A percentile compares a stretch with the other conserved stretches of the same genome.
These are phyloP conservation scores for Filobasidium uniguttulatum DNA, from an alignment of 1,284 basidiomycete genomes.

Conservation along the genomic window DNA sequence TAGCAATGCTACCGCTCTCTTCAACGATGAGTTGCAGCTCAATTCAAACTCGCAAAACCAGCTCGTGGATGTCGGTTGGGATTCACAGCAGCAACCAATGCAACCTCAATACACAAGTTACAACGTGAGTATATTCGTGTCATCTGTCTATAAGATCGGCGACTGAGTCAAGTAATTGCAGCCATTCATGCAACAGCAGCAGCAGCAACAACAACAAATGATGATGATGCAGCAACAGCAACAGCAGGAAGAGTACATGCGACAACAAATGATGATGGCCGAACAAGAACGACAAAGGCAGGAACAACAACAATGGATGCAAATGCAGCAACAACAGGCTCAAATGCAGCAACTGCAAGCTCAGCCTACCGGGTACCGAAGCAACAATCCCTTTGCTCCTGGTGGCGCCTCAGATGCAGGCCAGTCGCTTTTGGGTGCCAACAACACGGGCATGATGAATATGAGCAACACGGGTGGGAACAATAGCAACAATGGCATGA, in stretches of 20 bases:
- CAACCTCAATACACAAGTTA: slow-evolving; percentile 49
- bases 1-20: slow-evolving; percentile 59
- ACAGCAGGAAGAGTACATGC: slow-evolving; percentile 26
- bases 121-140: slow-evolving; percentile 28
- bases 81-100: slow-evolving; percentile 36
- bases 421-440: background rate
- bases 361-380: slow-evolving; percentile 53
- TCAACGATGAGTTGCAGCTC: slow-evolving; percentile 68
- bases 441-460: no score
- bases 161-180: slow-evolving; percentile 14
- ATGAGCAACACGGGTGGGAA: no score
- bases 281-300: slow-evolving; percentile 35
- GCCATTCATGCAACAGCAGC: slow-evolving; percentile 31
- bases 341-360: slow-evolving; percentile 39
- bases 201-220: slow-evolving; percentile 16
- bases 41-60: slow-evolving; percentile 18
- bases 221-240: slow-evolving; percentile 19
- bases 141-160: background rate
- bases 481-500: no score
- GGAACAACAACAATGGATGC: slow-evolving; percentile 41
- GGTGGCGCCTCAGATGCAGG: slow-evolving; percentile 23
- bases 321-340: slow-evolving; percentile 47
- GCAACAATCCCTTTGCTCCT: slow-evolving; percentile 85
- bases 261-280: slow-evolving; percentile 32
- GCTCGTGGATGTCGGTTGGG: slow-evolving; percentile 48